Evolutionary conservation across 176 grass and related monocot species (phyloP).

Genomic region (Tillandsia fasciculata): DNA sequence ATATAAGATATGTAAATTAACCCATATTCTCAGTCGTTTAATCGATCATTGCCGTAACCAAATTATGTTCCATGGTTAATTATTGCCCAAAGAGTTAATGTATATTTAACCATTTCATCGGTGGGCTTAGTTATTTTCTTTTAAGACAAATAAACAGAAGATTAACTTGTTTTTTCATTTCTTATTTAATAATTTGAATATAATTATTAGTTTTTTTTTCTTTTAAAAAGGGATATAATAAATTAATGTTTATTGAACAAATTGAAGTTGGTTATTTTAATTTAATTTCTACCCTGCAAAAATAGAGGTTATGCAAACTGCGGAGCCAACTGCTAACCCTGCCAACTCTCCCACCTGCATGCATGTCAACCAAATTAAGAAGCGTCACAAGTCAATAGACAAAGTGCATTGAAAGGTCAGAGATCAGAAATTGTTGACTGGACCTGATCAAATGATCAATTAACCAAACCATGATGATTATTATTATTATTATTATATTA

Average conservation of each 20-base stretch:
- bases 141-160: too few relatives aligned
- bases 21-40: background rate
- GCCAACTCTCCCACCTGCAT: conserved; percentile 98
- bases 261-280: background rate
- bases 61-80: too few relatives aligned
- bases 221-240: background rate
- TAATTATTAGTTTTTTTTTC: conserved; percentile 2
- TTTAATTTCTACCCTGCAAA: conserved; percentile 72
- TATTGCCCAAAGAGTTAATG: background rate
- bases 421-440: background rate
- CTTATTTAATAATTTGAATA: too few relatives aligned
- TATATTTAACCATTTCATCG: background rate
- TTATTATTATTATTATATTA: too few relatives aligned
- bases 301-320: conserved; percentile 98
- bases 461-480: too few relatives aligned
- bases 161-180: too few relatives aligned
- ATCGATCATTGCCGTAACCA: too few relatives aligned
- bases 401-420: background rate
- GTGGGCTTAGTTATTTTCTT: too few relatives aligned
- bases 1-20: background rate
- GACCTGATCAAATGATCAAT: too few relatives aligned
- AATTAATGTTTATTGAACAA: background rate
- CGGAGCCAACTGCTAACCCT: conserved; percentile 76
- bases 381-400: background rate
- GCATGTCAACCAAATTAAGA: conserved; percentile 13